Conservation (phyloP, 139 green algal species). For the Auxenochlorella protothecoides region DNA sequence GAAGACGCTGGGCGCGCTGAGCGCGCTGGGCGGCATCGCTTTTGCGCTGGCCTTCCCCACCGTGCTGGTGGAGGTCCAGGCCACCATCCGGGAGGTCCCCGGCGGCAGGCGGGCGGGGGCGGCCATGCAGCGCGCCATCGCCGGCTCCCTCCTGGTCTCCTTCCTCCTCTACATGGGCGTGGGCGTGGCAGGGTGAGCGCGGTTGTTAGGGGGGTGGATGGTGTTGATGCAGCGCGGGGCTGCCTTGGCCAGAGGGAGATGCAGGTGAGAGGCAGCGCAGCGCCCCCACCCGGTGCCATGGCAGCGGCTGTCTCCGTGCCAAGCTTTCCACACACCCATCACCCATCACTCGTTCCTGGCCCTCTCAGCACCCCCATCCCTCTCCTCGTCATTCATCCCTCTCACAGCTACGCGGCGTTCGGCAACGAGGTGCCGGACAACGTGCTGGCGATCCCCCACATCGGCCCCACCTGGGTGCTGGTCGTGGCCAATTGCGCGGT, state of each 20-base stretch:
- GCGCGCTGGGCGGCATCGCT: constrained; percentile 20
- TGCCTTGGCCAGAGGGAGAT: no score
- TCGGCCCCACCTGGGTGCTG: not conserved
- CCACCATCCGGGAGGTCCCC: constrained; percentile 9
- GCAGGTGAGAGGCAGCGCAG: no score
- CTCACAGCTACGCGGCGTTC: not conserved
- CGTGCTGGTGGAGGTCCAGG: constrained; percentile 17
- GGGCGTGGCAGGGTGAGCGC: constrained; percentile 5
- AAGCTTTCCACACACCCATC: no score
- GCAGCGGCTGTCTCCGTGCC: no score
- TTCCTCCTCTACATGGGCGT: constrained; percentile 31
- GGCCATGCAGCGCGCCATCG: constrained; percentile 6
- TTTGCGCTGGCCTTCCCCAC: constrained; percentile 17
- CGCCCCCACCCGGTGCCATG: no score
- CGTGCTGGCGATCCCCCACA: not conserved
- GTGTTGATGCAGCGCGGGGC: no score
- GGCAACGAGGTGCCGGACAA: not conserved
- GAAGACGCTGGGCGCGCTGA: constrained; percentile 26
- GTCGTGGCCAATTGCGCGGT: not conserved
- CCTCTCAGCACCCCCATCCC: no score
- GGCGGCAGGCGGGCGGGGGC: no score
- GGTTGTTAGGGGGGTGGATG: no score
- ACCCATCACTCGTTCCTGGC: no score
- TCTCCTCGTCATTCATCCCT: no score
- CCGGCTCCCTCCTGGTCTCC: constrained; percentile 2